These are phyloP conservation scores for Clitocybe nebularis DNA, from an alignment of 1,284 basidiomycete species.

Conservation along the genomic window DNA sequence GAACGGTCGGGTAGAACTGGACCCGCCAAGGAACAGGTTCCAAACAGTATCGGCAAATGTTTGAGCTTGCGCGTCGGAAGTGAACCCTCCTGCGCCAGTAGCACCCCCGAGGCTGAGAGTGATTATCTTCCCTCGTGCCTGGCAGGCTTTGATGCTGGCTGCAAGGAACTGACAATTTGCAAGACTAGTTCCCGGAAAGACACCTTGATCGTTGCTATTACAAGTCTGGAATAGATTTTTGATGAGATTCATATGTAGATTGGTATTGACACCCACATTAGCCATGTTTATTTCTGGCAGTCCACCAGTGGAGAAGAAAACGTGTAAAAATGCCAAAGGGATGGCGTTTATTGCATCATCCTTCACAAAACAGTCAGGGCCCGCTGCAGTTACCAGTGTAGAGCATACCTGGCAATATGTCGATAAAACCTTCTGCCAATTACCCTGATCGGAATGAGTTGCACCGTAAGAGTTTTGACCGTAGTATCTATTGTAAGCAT, in stretches of 20 bases:
- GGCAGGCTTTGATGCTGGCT: constrained; percentile 54
- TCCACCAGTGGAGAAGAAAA: constrained; percentile 52
- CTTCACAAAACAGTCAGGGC: constrained; percentile 13
- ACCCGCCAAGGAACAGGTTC: constrained; percentile 63
- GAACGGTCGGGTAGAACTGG: constrained; percentile 53
- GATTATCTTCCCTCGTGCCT: constrained; percentile 60
- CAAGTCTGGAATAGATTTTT: constrained; percentile 38
- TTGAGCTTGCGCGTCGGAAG: constrained; percentile 47
- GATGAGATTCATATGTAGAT: background rate
- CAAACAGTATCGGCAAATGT: constrained; percentile 58
- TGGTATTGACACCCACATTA: constrained; percentile 43
- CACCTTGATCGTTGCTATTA: constrained; percentile 37
- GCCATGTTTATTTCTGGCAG: constrained; percentile 58
- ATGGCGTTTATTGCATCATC: constrained; percentile 51
- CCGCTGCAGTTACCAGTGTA: background rate
- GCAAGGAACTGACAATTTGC: constrained; percentile 55
- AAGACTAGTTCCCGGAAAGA: constrained; percentile 53
- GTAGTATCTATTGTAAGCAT: constrained; percentile 19
- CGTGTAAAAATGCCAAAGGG: constrained; percentile 57
- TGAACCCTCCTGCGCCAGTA: constrained; percentile 47
- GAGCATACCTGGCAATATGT: constrained; percentile 44
- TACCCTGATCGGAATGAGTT: constrained; percentile 36
- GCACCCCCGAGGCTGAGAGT: constrained; percentile 65
- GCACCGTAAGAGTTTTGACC: constrained; percentile 56
- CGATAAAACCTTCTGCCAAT: constrained; percentile 47